Evolutionary conservation across 1,284 basidiomycete species (phyloP), one percentile per base, ranked within the genome.

Genomic region (Apiotrichum montevideense): DNA sequence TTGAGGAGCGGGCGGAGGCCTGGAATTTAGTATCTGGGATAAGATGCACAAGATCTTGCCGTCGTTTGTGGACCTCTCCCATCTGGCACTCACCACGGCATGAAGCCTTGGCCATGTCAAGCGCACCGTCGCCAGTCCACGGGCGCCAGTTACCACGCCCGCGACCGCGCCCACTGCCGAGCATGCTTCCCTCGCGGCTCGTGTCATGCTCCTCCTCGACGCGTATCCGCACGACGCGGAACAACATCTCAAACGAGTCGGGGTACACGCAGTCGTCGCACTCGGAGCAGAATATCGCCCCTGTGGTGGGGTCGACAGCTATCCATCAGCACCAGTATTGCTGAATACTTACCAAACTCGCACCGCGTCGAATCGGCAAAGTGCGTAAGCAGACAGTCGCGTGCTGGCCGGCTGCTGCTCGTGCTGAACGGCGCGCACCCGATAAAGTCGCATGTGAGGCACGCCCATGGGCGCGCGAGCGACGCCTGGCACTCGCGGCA

Each of bases 1-100:
- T 97, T 97, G 46, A 96, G 80, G 3, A 97, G 80, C 0, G 94
- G 94, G 55, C 91, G 83, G 9, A 90, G 85, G 54, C 85, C 90
- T 89, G 39, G 3, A 10, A 29, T 13, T 32, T 9, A 42, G 33
- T 35, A 13, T 6, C 6, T 14, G 33, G 4, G 13, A 48, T 29
- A 29, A 29, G 29, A 29, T 29, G 29, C 29, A 29, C 29, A 29
- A 29, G 29, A 29, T 29, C 29, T 29, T 29, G 3, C 3, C 3
- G 29, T 29, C 29, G 4, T 35, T 21, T 13, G 34, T 35, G 33
- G 11, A 2, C 6, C n/a, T 13, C 14, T 21, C 29, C 42, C 6
- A 8, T 15, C 37, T 39, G 3, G 33, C 39, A 60, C 62, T 59
- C 56, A 70, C 70, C 71, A 44, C 68, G 55, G 63, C 70, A 75